phyloP scores from a whole-genome alignment of 2,329 filamentous ascomycete species.

The Lizonia empirigonia region DNA sequence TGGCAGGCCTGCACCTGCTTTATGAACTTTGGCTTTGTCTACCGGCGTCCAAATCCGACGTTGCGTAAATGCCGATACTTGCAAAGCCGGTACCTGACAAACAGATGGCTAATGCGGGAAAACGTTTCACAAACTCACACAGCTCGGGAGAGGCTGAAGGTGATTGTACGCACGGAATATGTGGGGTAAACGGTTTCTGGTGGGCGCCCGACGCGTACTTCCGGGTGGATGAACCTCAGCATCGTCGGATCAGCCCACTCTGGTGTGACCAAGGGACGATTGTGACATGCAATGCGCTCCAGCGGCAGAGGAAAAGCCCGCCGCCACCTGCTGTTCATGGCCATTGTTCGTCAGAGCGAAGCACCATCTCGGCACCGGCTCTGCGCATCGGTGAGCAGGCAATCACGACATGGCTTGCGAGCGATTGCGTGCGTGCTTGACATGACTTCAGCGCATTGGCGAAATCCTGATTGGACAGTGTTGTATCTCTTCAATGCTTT shows the following conservation, averaged over 20 bases:
- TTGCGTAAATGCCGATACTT: not conserved
- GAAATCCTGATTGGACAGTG: slow-evolving; percentile 12
- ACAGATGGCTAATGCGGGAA: slow-evolving; percentile 1
- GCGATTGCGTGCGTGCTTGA: slow-evolving; percentile 15
- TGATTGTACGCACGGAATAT: slow-evolving; percentile 7
- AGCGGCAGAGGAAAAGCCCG: not conserved
- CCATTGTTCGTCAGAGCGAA: not conserved
- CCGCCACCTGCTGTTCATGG: slow-evolving; percentile 1
- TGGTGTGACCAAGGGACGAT: slow-evolving; percentile 20
- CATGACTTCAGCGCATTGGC: slow-evolving; percentile 5
- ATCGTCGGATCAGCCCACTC: slow-evolving; percentile 30
- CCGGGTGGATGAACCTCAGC: not conserved
- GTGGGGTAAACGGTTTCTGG: slow-evolving; percentile 8
- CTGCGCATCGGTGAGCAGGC: slow-evolving; percentile 19
- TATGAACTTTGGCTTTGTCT: not conserved
- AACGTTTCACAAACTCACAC: slow-evolving; percentile 1
- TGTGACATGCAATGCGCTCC: too few relatives aligned
- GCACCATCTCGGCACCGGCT: not conserved
- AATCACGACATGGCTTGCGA: slow-evolving; percentile 27
- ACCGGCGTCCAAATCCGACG: not conserved
- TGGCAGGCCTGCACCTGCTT: not conserved
- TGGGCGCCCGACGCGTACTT: slow-evolving; percentile 2
- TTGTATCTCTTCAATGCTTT: not conserved
- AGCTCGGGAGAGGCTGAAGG: not conserved
- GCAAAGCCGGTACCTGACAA: not conserved